Evolutionary conservation across 352 stramenopile genomes (phyloP).

Genomic region (Thalassiosira ordinaria): DNA sequence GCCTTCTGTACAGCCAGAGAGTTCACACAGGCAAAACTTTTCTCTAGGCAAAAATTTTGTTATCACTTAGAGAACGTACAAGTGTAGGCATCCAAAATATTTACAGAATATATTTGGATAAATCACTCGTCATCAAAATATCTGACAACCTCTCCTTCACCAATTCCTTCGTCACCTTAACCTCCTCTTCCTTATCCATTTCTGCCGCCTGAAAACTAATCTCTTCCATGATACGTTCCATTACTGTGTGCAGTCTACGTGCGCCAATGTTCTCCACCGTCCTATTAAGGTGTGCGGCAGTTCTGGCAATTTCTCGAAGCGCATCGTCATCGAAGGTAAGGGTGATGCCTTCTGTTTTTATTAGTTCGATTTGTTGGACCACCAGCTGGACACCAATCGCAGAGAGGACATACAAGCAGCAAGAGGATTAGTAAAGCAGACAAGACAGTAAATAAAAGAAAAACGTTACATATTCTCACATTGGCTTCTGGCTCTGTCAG

Average conservation of each 20-base stretch:
- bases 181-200: slow-evolving; percentile 73
- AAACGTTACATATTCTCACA: slow-evolving; percentile 63
- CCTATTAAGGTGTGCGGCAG: slow-evolving; percentile 94
- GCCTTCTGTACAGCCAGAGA: too few relatives aligned
- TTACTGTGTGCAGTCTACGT: slow-evolving; percentile 94
- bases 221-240: slow-evolving; percentile 99
- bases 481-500: slow-evolving; percentile 99
- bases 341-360: slow-evolving; percentile 95
- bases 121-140: slow-evolving; percentile 94
- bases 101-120: slow-evolving; percentile 99
- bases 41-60: background rate
- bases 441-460: slow-evolving; percentile 12
- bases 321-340: slow-evolving; percentile 97
- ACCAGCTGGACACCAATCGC: too few relatives aligned
- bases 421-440: slow-evolving; percentile 11
- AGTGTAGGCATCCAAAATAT: background rate
- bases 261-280: slow-evolving; percentile 99
- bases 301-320: slow-evolving; percentile 95
- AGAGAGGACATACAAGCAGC: too few relatives aligned
- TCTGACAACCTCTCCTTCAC: slow-evolving; percentile 93
- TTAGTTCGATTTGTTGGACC: slow-evolving; percentile 96
- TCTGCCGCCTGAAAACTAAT: slow-evolving; percentile 98
- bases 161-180: slow-evolving; percentile 94
- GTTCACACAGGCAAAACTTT: background rate
- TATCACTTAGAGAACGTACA: too few relatives aligned